These are phyloP conservation scores for Boletus coccyginus DNA, from an alignment of 768 basidiomycete species.

Conservation along the genomic window DNA sequence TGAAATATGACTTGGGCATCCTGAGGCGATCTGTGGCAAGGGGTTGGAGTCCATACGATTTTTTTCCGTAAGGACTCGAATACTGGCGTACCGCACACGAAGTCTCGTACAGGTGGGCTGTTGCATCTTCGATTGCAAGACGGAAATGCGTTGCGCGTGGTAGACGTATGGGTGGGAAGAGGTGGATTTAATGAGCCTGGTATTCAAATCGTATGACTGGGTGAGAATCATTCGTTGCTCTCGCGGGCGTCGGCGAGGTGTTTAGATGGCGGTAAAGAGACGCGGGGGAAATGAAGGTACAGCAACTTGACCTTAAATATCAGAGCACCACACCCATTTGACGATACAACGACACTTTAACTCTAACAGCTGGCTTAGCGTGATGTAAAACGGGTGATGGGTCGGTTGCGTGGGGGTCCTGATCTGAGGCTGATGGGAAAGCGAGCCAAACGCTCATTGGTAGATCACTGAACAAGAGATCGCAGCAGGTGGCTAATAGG, in stretches of 20 bases:
- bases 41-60: not conserved
- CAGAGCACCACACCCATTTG: conserved; percentile 12
- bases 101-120: conserved; percentile 64
- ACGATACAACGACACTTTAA: conserved; percentile 24
- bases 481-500: conserved; percentile 27
- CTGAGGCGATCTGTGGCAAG: conserved; percentile 41
- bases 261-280: conserved; percentile 7
- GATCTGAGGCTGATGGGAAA: conserved; percentile 24
- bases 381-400: conserved; percentile 34
- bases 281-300: conserved; percentile 9
- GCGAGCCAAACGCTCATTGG: conserved; percentile 17
- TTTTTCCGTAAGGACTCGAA: not conserved
- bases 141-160: conserved; percentile 15
- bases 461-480: conserved; percentile 19
- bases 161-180: conserved; percentile 19
- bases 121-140: conserved; percentile 45
- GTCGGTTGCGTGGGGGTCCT: conserved; percentile 26
- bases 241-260: conserved; percentile 14
- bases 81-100: conserved; percentile 42
- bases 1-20: conserved; percentile 79
- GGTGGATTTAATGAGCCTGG: conserved; percentile 29
- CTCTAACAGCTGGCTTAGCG: conserved; percentile 23
- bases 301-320: conserved; percentile 31
- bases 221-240: conserved; percentile 28
- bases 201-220: conserved; percentile 17